phyloP scores from a whole-genome alignment of 2,329 filamentous ascomycete species.

The Pseudocercospora fijiensis region DNA sequence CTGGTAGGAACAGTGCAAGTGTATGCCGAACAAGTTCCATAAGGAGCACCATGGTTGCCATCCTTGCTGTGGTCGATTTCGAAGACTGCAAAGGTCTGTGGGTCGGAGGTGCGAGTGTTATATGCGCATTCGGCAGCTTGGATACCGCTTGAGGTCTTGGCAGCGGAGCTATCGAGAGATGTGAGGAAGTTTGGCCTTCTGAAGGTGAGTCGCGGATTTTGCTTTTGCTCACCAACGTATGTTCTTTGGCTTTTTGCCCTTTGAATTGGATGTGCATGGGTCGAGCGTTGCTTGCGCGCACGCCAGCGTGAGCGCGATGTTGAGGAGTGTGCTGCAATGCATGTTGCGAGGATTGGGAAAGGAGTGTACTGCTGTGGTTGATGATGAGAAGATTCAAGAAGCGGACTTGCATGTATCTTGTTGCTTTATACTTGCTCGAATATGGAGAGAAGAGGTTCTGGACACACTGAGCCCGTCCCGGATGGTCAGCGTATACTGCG shows the following conservation, averaged over 20 bases:
- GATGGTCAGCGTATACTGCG: background rate
- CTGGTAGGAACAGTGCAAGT: constrained; percentile 40
- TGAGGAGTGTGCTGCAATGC: constrained; percentile 22
- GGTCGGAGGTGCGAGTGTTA: constrained; percentile 42
- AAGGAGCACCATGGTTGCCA: constrained; percentile 44
- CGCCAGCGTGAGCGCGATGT: constrained; percentile 23
- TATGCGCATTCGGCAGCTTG: constrained; percentile 47
- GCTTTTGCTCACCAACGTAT: constrained; percentile 26
- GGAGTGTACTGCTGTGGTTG: background rate
- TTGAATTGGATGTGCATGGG: constrained; percentile 35
- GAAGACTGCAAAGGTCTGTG: constrained; percentile 46
- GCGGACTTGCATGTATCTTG: background rate
- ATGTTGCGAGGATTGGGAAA: constrained; percentile 7
- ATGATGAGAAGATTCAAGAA: background rate
- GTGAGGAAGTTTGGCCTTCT: background rate
- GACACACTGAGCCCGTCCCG: background rate
- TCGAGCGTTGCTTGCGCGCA: constrained; percentile 2
- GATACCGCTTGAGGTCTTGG: constrained; percentile 40
- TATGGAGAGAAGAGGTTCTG: background rate
- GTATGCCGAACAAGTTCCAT: constrained; percentile 51
- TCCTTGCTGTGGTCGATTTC: constrained; percentile 50
- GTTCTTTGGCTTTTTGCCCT: constrained; percentile 37
- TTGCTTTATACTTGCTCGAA: background rate
- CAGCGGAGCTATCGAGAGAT: constrained; percentile 26
- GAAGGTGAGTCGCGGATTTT: background rate